Evolutionary conservation across 2,329 filamentous ascomycete species (phyloP).

Genomic region (Albifimbria verrucaria): DNA sequence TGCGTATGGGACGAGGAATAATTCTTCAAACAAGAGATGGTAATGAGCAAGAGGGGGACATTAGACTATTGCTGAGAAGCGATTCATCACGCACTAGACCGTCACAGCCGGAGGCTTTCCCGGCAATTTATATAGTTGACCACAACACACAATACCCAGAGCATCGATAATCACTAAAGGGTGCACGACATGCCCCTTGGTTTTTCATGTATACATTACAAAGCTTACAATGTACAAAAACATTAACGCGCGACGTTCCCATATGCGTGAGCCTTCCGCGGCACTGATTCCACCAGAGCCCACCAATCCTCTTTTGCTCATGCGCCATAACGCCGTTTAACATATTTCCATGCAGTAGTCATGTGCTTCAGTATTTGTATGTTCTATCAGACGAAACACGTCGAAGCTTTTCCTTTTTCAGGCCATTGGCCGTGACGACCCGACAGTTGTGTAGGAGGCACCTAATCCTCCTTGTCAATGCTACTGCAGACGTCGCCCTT

Average conservation of each 20-base stretch:
- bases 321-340: background rate
- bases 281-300: background rate
- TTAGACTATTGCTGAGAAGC: background rate
- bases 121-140: background rate
- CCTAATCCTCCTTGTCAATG: slow-evolving; percentile 55
- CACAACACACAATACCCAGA: background rate
- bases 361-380: background rate
- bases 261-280: background rate
- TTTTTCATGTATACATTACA: slow-evolving; percentile 7
- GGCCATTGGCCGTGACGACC: no score
- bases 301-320: background rate
- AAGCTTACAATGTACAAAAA: background rate
- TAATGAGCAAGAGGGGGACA: background rate
- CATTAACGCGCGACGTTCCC: background rate
- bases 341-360: background rate
- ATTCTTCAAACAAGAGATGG: background rate
- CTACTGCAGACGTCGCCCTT: slow-evolving; percentile 54
- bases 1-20: background rate
- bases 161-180: background rate
- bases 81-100: background rate
- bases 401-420: no score
- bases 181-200: background rate
- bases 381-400: background rate
- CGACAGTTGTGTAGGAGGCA: background rate
- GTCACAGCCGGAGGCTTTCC: background rate